These are phyloP conservation scores for Ophiostoma sp. DNA, from an alignment of 2,329 filamentous ascomycete species.

Conservation along the genomic window DNA sequence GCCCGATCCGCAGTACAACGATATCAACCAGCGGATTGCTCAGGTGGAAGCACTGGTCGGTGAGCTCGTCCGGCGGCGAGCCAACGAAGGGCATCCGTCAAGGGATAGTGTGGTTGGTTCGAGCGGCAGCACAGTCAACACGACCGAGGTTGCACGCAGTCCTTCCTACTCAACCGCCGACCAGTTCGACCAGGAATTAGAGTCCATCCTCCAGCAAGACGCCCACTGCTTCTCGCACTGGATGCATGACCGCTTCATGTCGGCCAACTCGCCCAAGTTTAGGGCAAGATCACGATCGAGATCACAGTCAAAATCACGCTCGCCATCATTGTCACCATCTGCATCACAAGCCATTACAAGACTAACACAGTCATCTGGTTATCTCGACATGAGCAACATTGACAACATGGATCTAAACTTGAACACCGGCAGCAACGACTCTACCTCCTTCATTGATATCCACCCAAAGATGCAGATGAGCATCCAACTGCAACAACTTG, in stretches of 20 bases:
- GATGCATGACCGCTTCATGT: slow-evolving; percentile 7
- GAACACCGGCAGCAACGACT: not conserved
- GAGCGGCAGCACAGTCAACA: too few relatives aligned
- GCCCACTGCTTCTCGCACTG: slow-evolving; percentile 16
- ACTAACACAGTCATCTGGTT: not conserved
- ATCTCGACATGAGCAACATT: not conserved
- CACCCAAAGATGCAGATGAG: not conserved
- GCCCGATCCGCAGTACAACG: slow-evolving; percentile 21
- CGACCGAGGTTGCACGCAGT: not conserved
- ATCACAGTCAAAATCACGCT: not conserved
- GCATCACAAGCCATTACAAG: not conserved
- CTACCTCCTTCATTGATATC: not conserved
- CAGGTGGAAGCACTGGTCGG: slow-evolving; percentile 42
- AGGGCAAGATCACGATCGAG: not conserved
- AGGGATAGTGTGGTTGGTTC: not conserved
- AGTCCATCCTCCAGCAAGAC: slow-evolving; percentile 10
- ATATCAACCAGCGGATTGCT: slow-evolving; percentile 24
- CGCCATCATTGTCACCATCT: not conserved
- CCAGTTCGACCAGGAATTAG: slow-evolving; percentile 7
- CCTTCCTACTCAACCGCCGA: not conserved
- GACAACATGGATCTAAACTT: not conserved
- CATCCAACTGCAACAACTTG: not conserved
- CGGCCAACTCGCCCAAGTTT: not conserved
- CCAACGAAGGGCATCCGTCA: not conserved
- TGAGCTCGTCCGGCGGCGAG: slow-evolving; percentile 34